phyloP scores from a whole-genome alignment of 495 filamentous ascomycete species.

The Daldinia bambusicola region DNA sequence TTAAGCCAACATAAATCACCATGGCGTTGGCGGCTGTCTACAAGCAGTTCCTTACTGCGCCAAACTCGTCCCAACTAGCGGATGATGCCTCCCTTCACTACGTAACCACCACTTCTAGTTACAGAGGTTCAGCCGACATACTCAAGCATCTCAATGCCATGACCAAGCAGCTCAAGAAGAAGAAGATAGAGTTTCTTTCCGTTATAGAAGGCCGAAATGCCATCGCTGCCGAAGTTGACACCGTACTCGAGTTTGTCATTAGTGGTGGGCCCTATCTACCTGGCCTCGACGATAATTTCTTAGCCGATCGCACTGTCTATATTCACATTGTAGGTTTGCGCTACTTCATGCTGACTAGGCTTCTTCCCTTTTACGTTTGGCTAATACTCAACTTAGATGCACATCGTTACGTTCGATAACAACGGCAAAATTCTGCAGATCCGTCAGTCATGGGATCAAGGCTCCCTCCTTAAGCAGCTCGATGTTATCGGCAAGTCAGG shows the following conservation, averaged over 20 bases:
- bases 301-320: conserved; percentile 81
- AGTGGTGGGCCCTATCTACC: conserved; percentile 91
- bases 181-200: conserved; percentile 76
- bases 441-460: conserved; percentile 95
- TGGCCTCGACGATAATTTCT: conserved; percentile 91
- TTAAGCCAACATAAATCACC: conserved; percentile 28
- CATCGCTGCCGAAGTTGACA: conserved; percentile 81
- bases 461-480: conserved; percentile 87
- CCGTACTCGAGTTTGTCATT: conserved; percentile 79
- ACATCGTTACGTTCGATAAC: conserved; percentile 86
- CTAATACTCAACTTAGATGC: conserved; percentile 67
- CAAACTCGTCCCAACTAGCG: conserved; percentile 71
- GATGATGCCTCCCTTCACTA: conserved; percentile 84
- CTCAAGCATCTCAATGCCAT: conserved; percentile 78
- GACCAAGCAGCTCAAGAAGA: conserved; percentile 77
- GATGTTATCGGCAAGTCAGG: conserved; percentile 91
- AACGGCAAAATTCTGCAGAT: conserved; percentile 82
- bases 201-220: conserved; percentile 75
- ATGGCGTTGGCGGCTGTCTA: conserved; percentile 79
- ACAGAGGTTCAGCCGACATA: conserved; percentile 75
- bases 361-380: conserved; percentile 37
- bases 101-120: conserved; percentile 84
- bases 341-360: conserved; percentile 6
- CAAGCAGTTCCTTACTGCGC: conserved; percentile 78
- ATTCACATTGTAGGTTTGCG: conserved; percentile 79